A percentile compares a stretch with the other conserved stretches of the same genome.
Conservation (phyloP, 345 rosid species). For the Xanthoceras sorbifolium region DNA sequence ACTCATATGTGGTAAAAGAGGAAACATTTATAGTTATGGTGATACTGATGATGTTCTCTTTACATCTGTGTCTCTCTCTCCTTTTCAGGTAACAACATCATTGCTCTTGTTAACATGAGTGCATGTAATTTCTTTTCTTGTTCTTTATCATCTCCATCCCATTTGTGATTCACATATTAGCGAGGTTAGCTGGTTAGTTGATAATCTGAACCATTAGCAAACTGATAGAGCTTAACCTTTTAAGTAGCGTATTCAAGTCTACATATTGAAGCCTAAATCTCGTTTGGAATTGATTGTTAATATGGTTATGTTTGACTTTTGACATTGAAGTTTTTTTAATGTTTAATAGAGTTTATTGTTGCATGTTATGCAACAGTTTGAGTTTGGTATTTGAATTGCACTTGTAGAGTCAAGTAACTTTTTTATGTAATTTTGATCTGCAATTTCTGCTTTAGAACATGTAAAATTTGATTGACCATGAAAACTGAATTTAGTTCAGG, state of each 20-base stretch:
- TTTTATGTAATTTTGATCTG: background rate
- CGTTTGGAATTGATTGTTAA: conserved; percentile 3
- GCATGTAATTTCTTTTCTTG: background rate
- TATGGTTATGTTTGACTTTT: background rate
- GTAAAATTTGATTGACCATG: background rate
- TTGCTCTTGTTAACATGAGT: background rate
- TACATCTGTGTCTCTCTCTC: background rate
- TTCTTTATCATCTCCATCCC: background rate
- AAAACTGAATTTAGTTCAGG: background rate
- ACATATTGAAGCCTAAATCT: background rate
- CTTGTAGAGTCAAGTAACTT: background rate
- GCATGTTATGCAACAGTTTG: background rate
- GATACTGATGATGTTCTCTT: background rate
- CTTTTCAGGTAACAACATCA: background rate
- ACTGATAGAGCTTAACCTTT: background rate
- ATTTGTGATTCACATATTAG: background rate
- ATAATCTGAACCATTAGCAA: background rate
- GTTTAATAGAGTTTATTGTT: background rate
- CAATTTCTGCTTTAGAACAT: background rate
- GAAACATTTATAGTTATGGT: background rate
- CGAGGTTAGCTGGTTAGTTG: background rate
- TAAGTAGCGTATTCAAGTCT: background rate
- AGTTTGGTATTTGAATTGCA: background rate
- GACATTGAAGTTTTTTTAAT: background rate
- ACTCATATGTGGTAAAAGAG: background rate